These are phyloP conservation scores for Saprolegnia diclina DNA, from an alignment of 352 stramenopile species.

Conservation along the genomic window DNA sequence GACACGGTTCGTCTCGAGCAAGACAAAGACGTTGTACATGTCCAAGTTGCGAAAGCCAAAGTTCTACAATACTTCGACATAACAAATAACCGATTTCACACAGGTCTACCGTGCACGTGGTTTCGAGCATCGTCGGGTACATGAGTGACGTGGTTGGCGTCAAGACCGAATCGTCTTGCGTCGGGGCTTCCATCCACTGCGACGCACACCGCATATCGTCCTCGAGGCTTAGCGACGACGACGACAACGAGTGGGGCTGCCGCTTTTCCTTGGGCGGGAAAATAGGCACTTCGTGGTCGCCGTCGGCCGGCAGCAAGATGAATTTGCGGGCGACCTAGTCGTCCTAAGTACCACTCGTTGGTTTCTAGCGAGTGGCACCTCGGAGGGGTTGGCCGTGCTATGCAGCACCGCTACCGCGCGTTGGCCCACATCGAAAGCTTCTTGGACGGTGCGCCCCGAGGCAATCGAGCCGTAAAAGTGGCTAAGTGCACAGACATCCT, in stretches of 20 bases:
- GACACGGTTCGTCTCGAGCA: neutral
- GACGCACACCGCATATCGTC: too few relatives aligned
- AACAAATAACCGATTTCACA: neutral
- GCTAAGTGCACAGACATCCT: too few relatives aligned
- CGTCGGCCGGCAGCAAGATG: neutral
- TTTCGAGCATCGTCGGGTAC: neutral
- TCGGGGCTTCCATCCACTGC: too few relatives aligned
- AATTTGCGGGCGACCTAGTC: constrained; percentile 13
- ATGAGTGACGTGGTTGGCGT: neutral
- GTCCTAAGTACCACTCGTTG: neutral
- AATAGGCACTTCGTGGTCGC: neutral
- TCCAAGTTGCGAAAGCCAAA: constrained; percentile 14
- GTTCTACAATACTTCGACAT: neutral
- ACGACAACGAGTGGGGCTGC: neutral
- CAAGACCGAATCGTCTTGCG: neutral
- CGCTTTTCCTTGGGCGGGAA: neutral
- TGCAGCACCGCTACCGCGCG: neutral
- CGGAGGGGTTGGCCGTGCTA: neutral
- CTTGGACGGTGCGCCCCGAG: neutral
- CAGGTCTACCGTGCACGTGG: neutral
- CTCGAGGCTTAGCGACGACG: too few relatives aligned
- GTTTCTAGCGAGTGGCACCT: neutral
- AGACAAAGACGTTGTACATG: neutral
- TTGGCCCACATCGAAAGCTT: neutral
- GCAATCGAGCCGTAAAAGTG: constrained; percentile 4